These are phyloP conservation scores for Geotrichum citri-aurantii DNA, from an alignment of 1,139 yeast genomes.

Conservation along the genomic window DNA sequence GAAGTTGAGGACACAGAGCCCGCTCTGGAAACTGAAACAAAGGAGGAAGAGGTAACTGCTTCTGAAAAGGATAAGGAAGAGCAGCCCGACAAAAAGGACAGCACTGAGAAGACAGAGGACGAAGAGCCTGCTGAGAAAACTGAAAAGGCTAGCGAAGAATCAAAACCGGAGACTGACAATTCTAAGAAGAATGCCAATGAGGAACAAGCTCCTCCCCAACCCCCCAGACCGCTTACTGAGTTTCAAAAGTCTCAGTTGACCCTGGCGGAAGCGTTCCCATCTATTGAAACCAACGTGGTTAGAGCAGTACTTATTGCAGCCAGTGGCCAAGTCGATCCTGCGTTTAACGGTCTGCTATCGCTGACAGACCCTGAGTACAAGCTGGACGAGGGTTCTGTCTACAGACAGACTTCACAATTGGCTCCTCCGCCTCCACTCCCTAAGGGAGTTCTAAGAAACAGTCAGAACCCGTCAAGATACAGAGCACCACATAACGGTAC, in stretches of 20 bases:
- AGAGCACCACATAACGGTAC: not conserved
- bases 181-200: not conserved
- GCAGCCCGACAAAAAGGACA: not conserved
- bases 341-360: conserved; percentile 80
- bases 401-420: conserved; percentile 7
- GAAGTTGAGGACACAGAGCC: conserved; percentile 13
- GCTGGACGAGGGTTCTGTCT: conserved; percentile 48
- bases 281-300: conserved; percentile 59
- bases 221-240: conserved; percentile 64
- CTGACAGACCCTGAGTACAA: conserved; percentile 70
- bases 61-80: not conserved
- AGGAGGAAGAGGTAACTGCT: conserved; percentile 8
- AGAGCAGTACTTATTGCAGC: conserved; percentile 83
- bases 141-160: conserved; percentile 8
- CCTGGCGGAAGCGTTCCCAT: conserved; percentile 78
- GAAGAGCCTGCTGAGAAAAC: not conserved
- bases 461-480: conserved; percentile 12
- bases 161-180: conserved; percentile 3
- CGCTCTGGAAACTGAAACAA: not conserved
- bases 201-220: conserved; percentile 55
- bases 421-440: conserved; percentile 29
- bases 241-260: conserved; percentile 45
- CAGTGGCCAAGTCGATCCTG: conserved; percentile 71
- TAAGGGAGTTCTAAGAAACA: conserved; percentile 22
- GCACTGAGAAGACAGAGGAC: not conserved